Conservation (phyloP, 2,329 filamentous ascomycete species). For the Malbranchea zuffiana region DNA sequence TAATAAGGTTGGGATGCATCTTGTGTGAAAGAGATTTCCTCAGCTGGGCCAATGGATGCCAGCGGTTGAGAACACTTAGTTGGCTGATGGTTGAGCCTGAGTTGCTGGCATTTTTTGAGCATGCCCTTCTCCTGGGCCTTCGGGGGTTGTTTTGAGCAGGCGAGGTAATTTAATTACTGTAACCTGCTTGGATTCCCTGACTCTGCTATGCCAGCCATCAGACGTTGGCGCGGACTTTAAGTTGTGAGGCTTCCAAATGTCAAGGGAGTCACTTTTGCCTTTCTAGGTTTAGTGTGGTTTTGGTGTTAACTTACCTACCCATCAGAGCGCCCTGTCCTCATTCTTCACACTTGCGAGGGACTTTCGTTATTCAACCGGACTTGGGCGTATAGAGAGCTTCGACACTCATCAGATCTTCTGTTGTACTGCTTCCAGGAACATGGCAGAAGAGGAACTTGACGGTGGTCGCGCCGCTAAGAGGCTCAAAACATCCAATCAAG, state of each 20-base stretch:
- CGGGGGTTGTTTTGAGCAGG: too few species aligned
- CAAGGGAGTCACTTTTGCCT: neutral
- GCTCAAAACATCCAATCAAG: slow-evolving; percentile 10
- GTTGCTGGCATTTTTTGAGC: too few species aligned
- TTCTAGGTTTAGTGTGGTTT: neutral
- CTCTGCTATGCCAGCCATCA: too few species aligned
- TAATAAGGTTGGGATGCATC: neutral
- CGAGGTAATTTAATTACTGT: too few species aligned
- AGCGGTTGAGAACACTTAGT: too few species aligned
- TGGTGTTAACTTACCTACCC: neutral
- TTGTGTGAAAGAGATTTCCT: neutral
- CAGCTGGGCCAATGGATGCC: too few species aligned
- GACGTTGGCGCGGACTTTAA: too few species aligned
- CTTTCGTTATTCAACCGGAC: neutral
- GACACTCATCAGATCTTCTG: neutral
- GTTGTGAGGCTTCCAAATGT: too few species aligned
- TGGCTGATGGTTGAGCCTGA: too few species aligned
- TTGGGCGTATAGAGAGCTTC: neutral
- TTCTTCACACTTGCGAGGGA: neutral
- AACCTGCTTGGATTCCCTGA: too few species aligned
- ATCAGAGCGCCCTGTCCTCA: neutral
- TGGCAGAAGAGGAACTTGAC: neutral
- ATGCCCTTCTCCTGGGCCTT: too few species aligned
- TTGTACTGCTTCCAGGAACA: neutral
- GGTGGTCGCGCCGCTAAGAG: slow-evolving; percentile 12